Base-by-base conservation (phyloP, 2,329 filamentous ascomycete genomes). In the Orbilia brochopaga region DNA sequence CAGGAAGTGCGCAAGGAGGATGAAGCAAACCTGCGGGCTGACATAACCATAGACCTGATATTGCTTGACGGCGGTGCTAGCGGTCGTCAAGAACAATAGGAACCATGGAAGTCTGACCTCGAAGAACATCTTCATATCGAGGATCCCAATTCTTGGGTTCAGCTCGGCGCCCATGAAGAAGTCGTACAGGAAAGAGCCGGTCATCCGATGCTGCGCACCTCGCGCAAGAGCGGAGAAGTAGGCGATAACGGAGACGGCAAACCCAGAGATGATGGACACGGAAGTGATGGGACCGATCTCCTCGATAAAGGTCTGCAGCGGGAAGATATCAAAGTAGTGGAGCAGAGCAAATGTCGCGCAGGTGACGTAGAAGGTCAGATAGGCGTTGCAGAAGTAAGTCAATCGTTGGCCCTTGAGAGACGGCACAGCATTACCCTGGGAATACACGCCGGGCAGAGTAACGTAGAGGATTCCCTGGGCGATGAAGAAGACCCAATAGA, bases 121-220 rank as follows among this genome's bases (percentile, higher is more conserved):
- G 78, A 91, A 94, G 82, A 96, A 96, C 91, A 95, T 94, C 82
- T 95, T 95, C 82, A 94, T 91, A 80, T 95, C 91, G 56, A 95
- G 81, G 75, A 91, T 88, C 63, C 88, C 88, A 83, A 97, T 86
- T 75, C 91, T 85, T 2, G 91, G 91, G 81, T 95, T 94, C 62
- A 95, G 83, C 81, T 95, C 91, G 11, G 90, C 89, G 60, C 91
- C 91, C 86, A 94, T 92, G 83, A 94, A 95, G 81, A 94, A 94
- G 81, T 95, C 91, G 79, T 94, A 93, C 77, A 94, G 81, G 51
- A 84, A 85, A 76, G 87, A 85, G 42, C 90, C 90, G 5, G 91
- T 96, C 92, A 97, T 97, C 74, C 93, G 90, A 80, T 97, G 92
- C 78, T 94, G 85, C 55, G 88, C 88, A 63, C 92, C 92, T 69